Evolutionary conservation across 352 stramenopile species (phyloP), one percentile per base, ranked within the genome.

Genomic region (Phytophthora megakarya): DNA sequence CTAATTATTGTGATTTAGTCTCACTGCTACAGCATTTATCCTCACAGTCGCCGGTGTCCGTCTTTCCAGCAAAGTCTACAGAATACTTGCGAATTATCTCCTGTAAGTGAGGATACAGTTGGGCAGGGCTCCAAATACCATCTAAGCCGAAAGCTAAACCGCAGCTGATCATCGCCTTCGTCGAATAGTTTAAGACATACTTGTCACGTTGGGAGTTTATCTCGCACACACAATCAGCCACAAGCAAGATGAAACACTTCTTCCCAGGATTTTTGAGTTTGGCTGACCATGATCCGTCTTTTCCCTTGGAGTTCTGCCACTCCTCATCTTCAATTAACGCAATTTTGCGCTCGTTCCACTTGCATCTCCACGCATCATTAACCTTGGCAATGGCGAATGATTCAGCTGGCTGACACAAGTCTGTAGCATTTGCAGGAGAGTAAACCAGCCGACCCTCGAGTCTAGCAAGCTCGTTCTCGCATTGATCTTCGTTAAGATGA

Each of bases 261-360:
- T 35, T 35, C 8, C 30, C 30, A 35, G 30, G 30, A 35, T 35
- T 35, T 35, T 35, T 35, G 8, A 35, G 30, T 11, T 35, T 35
- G 13, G 2, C 30, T 1, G 30, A 35, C 30, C 30, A 35, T 3
- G 8, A 15, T 35, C 30, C 30, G 13, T 35, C 30, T 35, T 7
- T 11, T 12, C 30, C 8, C 8, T 35, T 33, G 32, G 54, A 54
- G 35, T 62, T 37, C 30, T 62, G 54, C 54, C 43, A 53, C 2
- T 10, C 21, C 2, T 44, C 26, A 2, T 46, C 33, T 5, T 55
- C 28, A 25, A 63, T 63, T n/a, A 7, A 63, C 15, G 48, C 44
- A 42, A 53, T 45, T n/a, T 55, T 63, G 32, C 55, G 42, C 12
- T 53, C 43, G 19, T 63, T 53, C 43, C 54, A 49, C 35, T 48